Evolutionary conservation across 2,329 filamentous ascomycete genomes (phyloP).

Genomic region (Pezicula neosporulosa): DNA sequence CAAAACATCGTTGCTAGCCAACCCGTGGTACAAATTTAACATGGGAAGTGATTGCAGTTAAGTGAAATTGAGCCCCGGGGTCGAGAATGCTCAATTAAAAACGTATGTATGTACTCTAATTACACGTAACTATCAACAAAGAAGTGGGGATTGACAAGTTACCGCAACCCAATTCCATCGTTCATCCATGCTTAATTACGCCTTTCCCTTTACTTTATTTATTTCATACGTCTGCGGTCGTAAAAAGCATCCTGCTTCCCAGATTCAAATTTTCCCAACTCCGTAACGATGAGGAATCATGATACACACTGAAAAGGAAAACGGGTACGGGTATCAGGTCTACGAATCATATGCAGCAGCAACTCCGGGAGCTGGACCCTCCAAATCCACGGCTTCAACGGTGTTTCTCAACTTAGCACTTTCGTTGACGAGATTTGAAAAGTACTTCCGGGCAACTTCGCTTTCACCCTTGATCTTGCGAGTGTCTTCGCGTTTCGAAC

Average conservation of each 20-base stretch:
- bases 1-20: too few species aligned
- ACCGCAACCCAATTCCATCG: neutral
- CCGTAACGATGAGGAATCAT: neutral
- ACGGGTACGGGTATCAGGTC: neutral
- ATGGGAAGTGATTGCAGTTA: too few species aligned
- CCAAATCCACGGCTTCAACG: constrained; percentile 29
- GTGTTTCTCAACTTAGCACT: constrained; percentile 46
- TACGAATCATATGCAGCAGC: constrained; percentile 27
- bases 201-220: neutral
- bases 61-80: too few species aligned
- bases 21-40: too few species aligned
- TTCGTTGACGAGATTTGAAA: constrained; percentile 75
- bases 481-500: constrained; percentile 75
- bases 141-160: neutral
- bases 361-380: constrained; percentile 29
- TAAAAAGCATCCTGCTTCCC: neutral
- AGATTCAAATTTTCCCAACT: neutral
- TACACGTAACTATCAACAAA: neutral
- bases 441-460: constrained; percentile 86
- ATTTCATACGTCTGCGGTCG: neutral
- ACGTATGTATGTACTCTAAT: neutral
- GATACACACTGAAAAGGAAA: neutral
- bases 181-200: constrained; percentile 1
- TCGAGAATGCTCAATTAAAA: neutral
- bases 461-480: constrained; percentile 78